phyloP scores from a whole-genome alignment of 1,284 basidiomycete genomes.

The Pulveroboletus sp. region DNA sequence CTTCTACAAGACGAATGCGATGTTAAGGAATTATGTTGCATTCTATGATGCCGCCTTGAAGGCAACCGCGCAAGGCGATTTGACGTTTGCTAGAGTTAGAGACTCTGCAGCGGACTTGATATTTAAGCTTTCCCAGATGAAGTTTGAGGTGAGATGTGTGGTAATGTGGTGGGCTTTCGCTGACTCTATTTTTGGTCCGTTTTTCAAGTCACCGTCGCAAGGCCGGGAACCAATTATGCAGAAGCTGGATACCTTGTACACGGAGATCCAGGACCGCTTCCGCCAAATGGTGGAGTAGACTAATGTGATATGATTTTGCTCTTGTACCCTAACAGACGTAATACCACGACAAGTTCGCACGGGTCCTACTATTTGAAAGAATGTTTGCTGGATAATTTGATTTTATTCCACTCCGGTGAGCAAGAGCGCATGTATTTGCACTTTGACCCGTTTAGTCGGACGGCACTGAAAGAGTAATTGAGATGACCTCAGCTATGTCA shows the following conservation, averaged over 20 bases:
- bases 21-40: conserved; percentile 95
- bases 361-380: not conserved
- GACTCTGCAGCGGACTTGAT: conserved; percentile 87
- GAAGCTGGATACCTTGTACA: conserved; percentile 78
- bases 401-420: not conserved
- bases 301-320: conserved; percentile 1
- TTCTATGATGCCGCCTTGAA: conserved; percentile 90
- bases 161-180: conserved; percentile 4
- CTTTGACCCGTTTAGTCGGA: not conserved
- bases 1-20: conserved; percentile 96
- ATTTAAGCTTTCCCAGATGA: conserved; percentile 98
- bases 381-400: not conserved
- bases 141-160: conserved; percentile 77
- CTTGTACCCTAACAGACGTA: conserved; percentile 27
- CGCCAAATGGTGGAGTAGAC: conserved; percentile 78
- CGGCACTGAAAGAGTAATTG: not conserved
- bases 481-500: not conserved
- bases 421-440: not conserved
- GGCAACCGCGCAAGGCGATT: conserved; percentile 82
- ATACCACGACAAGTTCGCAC: conserved; percentile 17
- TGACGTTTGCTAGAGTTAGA: conserved; percentile 93
- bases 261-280: conserved; percentile 89
- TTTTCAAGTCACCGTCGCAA: conserved; percentile 77
- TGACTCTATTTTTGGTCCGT: conserved; percentile 24
- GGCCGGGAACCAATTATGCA: conserved; percentile 78